phyloP scores from a whole-genome alignment of 768 basidiomycete species.

The Russula emetica region DNA sequence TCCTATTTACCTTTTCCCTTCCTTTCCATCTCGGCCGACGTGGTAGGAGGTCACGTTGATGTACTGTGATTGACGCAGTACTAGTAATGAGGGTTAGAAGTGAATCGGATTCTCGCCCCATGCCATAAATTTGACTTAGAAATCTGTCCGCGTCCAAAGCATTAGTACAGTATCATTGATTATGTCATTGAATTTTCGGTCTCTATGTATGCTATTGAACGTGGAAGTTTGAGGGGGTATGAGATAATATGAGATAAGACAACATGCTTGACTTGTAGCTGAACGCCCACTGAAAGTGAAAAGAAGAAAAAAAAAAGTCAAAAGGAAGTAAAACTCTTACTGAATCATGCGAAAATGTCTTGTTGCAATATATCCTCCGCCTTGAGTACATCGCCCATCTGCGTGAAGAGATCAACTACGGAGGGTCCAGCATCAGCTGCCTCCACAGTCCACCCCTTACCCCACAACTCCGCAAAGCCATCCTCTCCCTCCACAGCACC shows the following conservation, averaged over 20 bases:
- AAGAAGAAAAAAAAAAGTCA: background rate
- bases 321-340: background rate
- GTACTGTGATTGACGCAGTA: no score
- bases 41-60: no score
- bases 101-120: no score
- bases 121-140: no score
- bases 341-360: slow-evolving; percentile 15
- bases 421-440: background rate
- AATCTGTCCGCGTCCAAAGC: background rate
- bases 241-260: background rate
- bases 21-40: no score
- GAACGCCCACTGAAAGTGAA: background rate
- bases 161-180: background rate
- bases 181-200: background rate
- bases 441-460: background rate
- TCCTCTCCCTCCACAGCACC: background rate
- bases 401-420: slow-evolving; percentile 8
- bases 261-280: background rate
- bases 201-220: background rate
- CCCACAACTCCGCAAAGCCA: slow-evolving; percentile 5
- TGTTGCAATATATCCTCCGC: slow-evolving; percentile 21
- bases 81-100: no score
- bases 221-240: background rate
- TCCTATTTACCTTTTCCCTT: no score
- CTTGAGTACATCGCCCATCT: slow-evolving; percentile 3